These are phyloP conservation scores for Phytophthora uliginosa DNA, from an alignment of 352 stramenopile genomes.

Conservation along the genomic window DNA sequence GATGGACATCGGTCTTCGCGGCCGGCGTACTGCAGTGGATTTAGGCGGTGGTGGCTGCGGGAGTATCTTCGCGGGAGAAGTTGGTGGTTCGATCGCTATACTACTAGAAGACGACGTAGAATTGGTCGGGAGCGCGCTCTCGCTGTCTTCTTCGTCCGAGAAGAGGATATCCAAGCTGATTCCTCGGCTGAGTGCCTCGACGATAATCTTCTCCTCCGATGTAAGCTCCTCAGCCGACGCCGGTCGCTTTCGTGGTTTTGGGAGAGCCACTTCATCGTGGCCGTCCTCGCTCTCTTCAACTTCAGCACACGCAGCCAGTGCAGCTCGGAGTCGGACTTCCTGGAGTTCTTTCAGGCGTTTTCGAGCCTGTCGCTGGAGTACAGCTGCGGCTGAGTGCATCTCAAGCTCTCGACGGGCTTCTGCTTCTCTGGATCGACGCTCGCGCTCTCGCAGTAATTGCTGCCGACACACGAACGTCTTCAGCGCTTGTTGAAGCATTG, in stretches of 20 bases:
- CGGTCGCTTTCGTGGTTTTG: neutral
- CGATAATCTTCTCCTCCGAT: conserved; percentile 20
- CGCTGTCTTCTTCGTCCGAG: conserved; percentile 49
- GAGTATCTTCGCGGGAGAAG: conserved; percentile 1
- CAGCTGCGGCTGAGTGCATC: conserved; percentile 47
- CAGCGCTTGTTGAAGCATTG: conserved; percentile 46
- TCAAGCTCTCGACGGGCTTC: conserved; percentile 39
- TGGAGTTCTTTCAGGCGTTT: conserved; percentile 31
- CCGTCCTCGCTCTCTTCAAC: conserved; percentile 28
- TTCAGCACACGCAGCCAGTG: conserved; percentile 26
- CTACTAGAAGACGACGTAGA: conserved; percentile 24
- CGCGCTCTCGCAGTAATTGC: conserved; percentile 25
- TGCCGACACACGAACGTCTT: conserved; percentile 42
- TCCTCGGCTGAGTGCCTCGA: conserved; percentile 36
- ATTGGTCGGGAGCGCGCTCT: conserved; percentile 13
- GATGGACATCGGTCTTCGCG: conserved; percentile 37
- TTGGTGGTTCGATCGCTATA: conserved; percentile 9
- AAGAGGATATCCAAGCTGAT: conserved; percentile 74
- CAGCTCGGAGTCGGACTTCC: conserved; percentile 25
- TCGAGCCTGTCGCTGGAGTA: conserved; percentile 62
- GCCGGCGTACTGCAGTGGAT: conserved; percentile 6
- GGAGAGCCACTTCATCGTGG: conserved; percentile 3
- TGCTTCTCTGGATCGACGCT: conserved; percentile 32
- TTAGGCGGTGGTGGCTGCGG: conserved; percentile 27
- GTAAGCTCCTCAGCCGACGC: conserved; percentile 1